Base-by-base conservation (phyloP, 176 grass and related monocot genomes). In the Otatea glauca region DNA sequence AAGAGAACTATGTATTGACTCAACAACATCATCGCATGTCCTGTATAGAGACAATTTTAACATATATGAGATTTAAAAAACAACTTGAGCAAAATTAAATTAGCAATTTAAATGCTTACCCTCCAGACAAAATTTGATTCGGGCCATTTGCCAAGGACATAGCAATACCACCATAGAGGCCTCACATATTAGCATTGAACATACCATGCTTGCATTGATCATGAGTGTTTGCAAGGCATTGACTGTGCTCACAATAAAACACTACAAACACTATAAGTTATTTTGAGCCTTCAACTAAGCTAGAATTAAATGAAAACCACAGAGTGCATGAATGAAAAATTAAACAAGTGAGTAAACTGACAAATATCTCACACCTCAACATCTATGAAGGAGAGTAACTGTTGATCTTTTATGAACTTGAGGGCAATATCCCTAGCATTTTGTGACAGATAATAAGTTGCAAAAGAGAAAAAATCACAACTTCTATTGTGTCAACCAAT, bases 161-260 rank as follows among this genome's bases (percentile, higher is more conserved):
- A 18, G 92, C 87, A 88, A 98, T 98, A 70, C 87, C 83, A 85
- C 95, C 95, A 90, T 49, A 68, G 60, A 32, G 61, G 82, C 77
- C 5, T 62, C 32, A 59, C 38, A 45, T 23, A 64, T 49, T 65
- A 86, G 84, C 7, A 60, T 88, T 61, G 1, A 72, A 83, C 88
- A 89, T 81, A 98, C 95, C 95, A 95, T 95, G 89, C 92, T 93
- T 82, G 95, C 92, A 88, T 98, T 98, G 82, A 98, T 98, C 92
- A 98, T 95, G 72, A 92, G 95, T 62, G 92, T 98, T 84, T 95
- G 89, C 85, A 95, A 90, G 73, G 96, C 93, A 88, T 93, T 95
- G 62, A 95, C 91, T 68, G 93, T 98, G 91, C 92, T 98, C 85
- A 98, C 91, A 67, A 98, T 95, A 87, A 98, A 98, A 88, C 95